Evolutionary conservation across 805 yeast species (phyloP).

Genomic region (Ogataea methanolica): DNA sequence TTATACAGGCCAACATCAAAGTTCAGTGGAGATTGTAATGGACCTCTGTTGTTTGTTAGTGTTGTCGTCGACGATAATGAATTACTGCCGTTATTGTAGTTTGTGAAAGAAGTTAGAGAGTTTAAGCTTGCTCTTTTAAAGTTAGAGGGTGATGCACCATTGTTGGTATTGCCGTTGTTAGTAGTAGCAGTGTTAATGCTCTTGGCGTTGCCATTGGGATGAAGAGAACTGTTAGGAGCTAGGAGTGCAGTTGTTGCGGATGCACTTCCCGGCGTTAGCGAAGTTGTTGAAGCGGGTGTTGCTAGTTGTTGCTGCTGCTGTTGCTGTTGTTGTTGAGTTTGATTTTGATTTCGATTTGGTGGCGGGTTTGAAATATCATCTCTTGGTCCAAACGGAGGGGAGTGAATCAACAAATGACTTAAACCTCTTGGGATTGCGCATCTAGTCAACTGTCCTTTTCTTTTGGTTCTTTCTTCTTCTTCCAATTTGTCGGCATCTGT

Average conservation of each 20-base stretch:
- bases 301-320: slow-evolving; percentile 1
- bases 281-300: not conserved
- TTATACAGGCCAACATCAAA: slow-evolving; percentile 2
- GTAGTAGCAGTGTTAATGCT: no score
- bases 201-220: no score
- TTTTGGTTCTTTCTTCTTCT: slow-evolving; percentile 44
- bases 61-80: slow-evolving; percentile 9
- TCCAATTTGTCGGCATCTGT: slow-evolving; percentile 36
- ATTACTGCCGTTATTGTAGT: slow-evolving; percentile 1
- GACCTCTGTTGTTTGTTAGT: not conserved
- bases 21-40: slow-evolving; percentile 5
- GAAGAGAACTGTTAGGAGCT: no score
- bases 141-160: not conserved
- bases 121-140: slow-evolving; percentile 1
- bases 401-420: slow-evolving; percentile 42
- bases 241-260: not conserved
- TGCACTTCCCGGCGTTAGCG: not conserved
- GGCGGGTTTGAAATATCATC: slow-evolving; percentile 25
- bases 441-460: slow-evolving; percentile 47
- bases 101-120: slow-evolving; percentile 1
- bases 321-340: slow-evolving; percentile 9
- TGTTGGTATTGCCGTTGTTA: not conserved
- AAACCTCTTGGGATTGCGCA: slow-evolving; percentile 51
- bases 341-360: slow-evolving; percentile 1
- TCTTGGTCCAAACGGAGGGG: slow-evolving; percentile 31